Evolutionary conservation across 768 basidiomycete genomes (phyloP).

Genomic region (Lepiota venenata): DNA sequence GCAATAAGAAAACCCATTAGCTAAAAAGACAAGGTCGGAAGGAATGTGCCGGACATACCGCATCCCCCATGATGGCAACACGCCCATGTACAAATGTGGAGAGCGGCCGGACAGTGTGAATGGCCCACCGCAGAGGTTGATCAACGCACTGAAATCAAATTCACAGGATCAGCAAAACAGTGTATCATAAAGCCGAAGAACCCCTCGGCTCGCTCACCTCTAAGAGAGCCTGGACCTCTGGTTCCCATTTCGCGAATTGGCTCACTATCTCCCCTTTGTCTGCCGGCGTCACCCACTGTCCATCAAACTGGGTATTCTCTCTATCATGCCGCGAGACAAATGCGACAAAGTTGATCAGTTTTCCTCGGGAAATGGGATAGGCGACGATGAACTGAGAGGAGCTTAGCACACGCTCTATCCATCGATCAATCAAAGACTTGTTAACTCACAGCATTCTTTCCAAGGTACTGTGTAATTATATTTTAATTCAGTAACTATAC

Average conservation of each 20-base stretch:
- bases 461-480: conserved; percentile 47
- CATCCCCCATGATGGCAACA: conserved; percentile 47
- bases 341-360: conserved; percentile 60
- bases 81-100: conserved; percentile 47
- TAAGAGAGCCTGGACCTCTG: conserved; percentile 54
- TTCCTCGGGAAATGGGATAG: conserved; percentile 59
- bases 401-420: neutral
- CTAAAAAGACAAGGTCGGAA: neutral
- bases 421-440: neutral
- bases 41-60: conserved; percentile 29
- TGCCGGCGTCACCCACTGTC: conserved; percentile 48
- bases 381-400: conserved; percentile 40
- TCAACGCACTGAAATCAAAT: conserved; percentile 45
- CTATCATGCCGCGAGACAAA: conserved; percentile 48
- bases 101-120: conserved; percentile 54
- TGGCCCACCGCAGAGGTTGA: conserved; percentile 55
- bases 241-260: conserved; percentile 53
- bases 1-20: conserved; percentile 8
- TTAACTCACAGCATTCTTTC: conserved; percentile 41
- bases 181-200: neutral
- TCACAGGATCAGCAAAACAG: conserved; percentile 5
- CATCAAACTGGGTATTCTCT: conserved; percentile 46
- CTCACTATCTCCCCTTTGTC: conserved; percentile 41
- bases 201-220: conserved; percentile 33
- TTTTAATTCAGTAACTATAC: neutral